Percentiles rank a stretch among this genome's conserved stretches.
Conservation (phyloP, 257 asterid species). For the Schizonepeta tenuifolia region DNA sequence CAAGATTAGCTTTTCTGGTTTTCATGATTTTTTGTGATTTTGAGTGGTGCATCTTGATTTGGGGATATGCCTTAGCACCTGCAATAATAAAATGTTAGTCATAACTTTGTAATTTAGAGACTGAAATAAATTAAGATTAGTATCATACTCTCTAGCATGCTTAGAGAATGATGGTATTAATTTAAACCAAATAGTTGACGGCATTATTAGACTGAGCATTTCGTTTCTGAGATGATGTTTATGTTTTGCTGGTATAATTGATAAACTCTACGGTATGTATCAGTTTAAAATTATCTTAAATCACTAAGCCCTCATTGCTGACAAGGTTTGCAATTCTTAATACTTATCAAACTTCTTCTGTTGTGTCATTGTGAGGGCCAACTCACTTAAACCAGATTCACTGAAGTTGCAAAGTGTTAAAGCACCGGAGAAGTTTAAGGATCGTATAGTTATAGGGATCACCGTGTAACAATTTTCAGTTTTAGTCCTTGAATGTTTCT, state of each 20-base stretch:
- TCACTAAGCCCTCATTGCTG: neutral
- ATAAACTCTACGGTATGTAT: neutral
- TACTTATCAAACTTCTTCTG: neutral
- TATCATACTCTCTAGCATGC: neutral
- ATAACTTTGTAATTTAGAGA: neutral
- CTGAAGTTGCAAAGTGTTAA: conserved; percentile 12
- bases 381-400: neutral
- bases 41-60: conserved; percentile 2
- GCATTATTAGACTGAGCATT: conserved; percentile 13
- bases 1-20: neutral
- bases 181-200: neutral
- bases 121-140: neutral
- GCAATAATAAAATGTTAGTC: neutral
- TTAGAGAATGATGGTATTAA: neutral
- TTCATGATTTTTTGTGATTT: conserved; percentile 26
- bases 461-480: neutral
- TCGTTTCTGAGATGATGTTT: neutral
- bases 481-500: neutral
- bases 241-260: neutral
- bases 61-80: conserved; percentile 1
- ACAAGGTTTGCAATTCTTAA: neutral
- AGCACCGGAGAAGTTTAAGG: conserved; percentile 17
- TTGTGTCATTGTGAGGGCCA: neutral
- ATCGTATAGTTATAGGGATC: neutral
- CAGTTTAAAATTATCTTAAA: neutral